Base-by-base conservation (phyloP, 352 stramenopile species). In the Pythium monospermum region DNA sequence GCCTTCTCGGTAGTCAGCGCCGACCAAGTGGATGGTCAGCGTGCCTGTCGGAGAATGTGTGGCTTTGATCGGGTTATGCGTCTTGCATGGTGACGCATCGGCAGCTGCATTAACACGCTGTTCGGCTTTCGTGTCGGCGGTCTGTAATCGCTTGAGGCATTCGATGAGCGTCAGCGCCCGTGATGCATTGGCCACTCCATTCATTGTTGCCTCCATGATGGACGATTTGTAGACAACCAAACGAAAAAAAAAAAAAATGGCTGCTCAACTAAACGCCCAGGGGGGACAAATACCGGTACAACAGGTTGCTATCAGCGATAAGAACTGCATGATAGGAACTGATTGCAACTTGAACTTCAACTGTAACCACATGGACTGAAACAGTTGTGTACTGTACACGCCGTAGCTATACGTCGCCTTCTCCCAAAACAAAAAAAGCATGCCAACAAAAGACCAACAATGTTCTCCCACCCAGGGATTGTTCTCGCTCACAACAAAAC, bases 1-100 rank as follows among this genome's bases (percentile, higher is more conserved):
- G 30, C 83, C 83, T 47, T 94, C 83, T 43, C 83, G 74, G 50
- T 91, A 68, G 58, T 94, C 83, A 1, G 80, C 80, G 13, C 83
- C 83, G 2, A 91, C 59, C 19, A 94, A 55, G 44, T 91, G 80
- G 19, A 91, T 58, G 0, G 65, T 83, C 49, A 91, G 55, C 23
- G 45, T 59, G 3, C 16, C 21, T 6, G 32, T 6, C 2, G 39
- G 7, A 10, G 12, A 30, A 26, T 41, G 12, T 18, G 35, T 7
- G 3, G 35, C 12, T 30, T 2, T 2, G 16, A 18, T 25, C 3
- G n/a, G 15, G 15, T 26, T 32, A 3, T 35, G 12, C 13, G n/a
- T 2, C 13, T 30, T n/a, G 25, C 13, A 7, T 4, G 45, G 5
- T 21, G 12, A 41, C 25, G 4, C 25, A 4, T 23, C 12, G 35